A percentile compares a stretch with the other conserved stretches of the same genome.
These are phyloP conservation scores for Ploettnerulaceae sp. DNA, from an alignment of 2,329 filamentous ascomycete species.

Conservation along the genomic window DNA sequence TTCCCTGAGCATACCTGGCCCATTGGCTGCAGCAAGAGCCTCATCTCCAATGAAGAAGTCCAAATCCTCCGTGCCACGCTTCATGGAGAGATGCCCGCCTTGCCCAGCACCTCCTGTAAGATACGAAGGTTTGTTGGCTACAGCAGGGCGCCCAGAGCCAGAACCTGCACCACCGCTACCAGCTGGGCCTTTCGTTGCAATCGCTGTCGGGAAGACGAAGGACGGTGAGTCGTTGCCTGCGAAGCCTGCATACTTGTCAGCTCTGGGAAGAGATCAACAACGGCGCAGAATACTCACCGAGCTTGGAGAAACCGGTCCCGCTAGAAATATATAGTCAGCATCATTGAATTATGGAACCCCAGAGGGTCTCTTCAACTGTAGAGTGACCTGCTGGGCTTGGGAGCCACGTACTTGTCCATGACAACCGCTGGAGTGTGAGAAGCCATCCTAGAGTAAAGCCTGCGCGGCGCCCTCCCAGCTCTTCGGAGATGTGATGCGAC, in stretches of 20 bases:
- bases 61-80: slow-evolving; percentile 94
- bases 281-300: slow-evolving; percentile 59
- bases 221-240: slow-evolving; percentile 98
- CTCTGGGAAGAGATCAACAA: slow-evolving; percentile 3
- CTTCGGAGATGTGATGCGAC: slow-evolving; percentile 30
- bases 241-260: slow-evolving; percentile 60
- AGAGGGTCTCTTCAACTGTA: background rate
- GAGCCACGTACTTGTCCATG: slow-evolving; percentile 95
- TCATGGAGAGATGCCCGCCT: slow-evolving; percentile 75
- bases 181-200: slow-evolving; percentile 82
- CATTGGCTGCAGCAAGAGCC: slow-evolving; percentile 75
- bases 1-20: slow-evolving; percentile 58
- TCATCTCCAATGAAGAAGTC: slow-evolving; percentile 99
- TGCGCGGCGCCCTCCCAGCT: slow-evolving; percentile 27
- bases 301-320: slow-evolving; percentile 98
- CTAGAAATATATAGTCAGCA: slow-evolving; percentile 46
- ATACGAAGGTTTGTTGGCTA: slow-evolving; percentile 93
- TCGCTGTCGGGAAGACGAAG: slow-evolving; percentile 98
- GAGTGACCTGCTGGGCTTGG: slow-evolving; percentile 27
- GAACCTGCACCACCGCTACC: slow-evolving; percentile 63
- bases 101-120: slow-evolving; percentile 85
- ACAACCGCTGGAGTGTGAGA: slow-evolving; percentile 99
- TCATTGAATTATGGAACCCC: slow-evolving; percentile 6
- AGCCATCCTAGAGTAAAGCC: slow-evolving; percentile 62
- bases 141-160: slow-evolving; percentile 81